Percentiles rank a stretch among this genome's conserved stretches.
Evolutionary conservation across 2,329 filamentous ascomycete species (phyloP).

Genomic region (Stagonosporopsis cucurbitacearum): DNA sequence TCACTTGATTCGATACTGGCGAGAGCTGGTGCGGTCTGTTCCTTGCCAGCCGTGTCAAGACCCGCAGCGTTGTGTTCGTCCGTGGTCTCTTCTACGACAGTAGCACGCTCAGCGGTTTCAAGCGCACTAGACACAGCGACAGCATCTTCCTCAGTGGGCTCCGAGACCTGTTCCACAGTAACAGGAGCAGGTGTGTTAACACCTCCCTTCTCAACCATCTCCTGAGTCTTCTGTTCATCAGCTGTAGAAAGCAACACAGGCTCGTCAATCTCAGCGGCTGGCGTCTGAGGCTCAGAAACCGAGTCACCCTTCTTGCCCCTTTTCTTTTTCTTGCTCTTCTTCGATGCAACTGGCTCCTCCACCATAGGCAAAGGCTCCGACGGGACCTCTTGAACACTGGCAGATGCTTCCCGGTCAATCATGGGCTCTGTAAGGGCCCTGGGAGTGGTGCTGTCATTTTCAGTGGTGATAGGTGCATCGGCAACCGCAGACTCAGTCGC

Average conservation of each 20-base stretch:
- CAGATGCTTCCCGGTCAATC: conserved; percentile 7
- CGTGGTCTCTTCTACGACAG: not conserved
- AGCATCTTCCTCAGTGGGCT: not conserved
- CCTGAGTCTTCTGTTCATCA: conserved; percentile 1
- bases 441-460: not conserved
- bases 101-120: not conserved
- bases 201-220: not conserved
- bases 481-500: not conserved
- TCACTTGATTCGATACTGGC: not conserved
- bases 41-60: too few relatives aligned
- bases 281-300: conserved; percentile 28
- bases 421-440: not conserved
- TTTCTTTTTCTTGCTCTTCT: conserved; percentile 40
- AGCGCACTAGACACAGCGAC: not conserved
- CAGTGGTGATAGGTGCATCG: not conserved
- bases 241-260: conserved; percentile 2
- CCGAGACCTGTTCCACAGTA: not conserved
- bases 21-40: too few relatives aligned
- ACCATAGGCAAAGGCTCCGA: not conserved
- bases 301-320: conserved; percentile 35
- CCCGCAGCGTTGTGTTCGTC: too few relatives aligned
- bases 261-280: conserved; percentile 4
- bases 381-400: too few relatives aligned
- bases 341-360: conserved; percentile 12
- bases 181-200: not conserved